Base-by-base conservation (phyloP, 306 rosid genomes). In the Oemleria cerasiformis region DNA sequence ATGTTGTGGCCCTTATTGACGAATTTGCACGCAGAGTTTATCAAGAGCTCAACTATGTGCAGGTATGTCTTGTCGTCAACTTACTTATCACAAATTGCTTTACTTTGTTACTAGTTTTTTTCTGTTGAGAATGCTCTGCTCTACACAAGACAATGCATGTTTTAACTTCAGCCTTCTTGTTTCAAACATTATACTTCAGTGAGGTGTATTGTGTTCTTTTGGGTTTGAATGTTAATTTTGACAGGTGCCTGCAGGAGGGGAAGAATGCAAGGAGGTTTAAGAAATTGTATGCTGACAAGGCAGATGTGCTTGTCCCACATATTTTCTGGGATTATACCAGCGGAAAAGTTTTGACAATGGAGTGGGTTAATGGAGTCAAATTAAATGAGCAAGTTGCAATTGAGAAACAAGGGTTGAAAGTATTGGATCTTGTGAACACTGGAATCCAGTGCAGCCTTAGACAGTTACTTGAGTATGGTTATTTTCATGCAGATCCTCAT, bases 401-500 rank as follows among this genome's bases (percentile, higher is more conserved):
- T 67, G 97, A 93, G 86, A 83, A 81, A 68, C 98, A 91, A 77
- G 98, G 97, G 60, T 71, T 93, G 75, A 91, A 89, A 56, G 92
- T 93, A 53, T 78, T 91, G 80, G 97, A 93, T 84, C 81, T 91
- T 7, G 96, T 93, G 53, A 93, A 90, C 48, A 75, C 91, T 3
- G 96, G 98, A 49, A 87, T 91, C 59, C 98, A 93, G 45, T 93
- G 98, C 86, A 93, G 96, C 82, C 97, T 93, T 39, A 86, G 97
- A 72, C 98, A 91, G 75, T 82, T 93, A 48, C 97, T 93, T 50
- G 97, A 93, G 85, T 87, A 93, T 25, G 98, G 98, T 51, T 93
- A 87, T 82, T 93, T 93, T 80, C 98, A 93, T 75, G 98, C 98
- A 23, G 98, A 93, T 86, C 98, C 98, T 83, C 98, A 93, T 86